These are phyloP conservation scores for Schizothecium vesticola DNA, from an alignment of 495 filamentous ascomycete genomes.

Conservation along the genomic window DNA sequence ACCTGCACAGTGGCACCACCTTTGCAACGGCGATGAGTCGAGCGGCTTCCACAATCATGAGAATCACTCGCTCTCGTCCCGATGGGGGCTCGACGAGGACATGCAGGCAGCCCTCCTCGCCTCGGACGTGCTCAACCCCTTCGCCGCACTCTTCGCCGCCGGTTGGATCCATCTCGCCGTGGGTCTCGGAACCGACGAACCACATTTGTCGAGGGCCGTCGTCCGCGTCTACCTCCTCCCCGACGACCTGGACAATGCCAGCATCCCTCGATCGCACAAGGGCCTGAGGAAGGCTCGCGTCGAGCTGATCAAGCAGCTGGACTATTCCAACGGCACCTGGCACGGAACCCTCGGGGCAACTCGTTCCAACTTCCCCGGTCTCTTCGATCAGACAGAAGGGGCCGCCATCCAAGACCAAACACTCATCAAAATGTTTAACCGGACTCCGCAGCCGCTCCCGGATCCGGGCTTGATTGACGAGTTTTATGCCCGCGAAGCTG, in stretches of 20 bases:
- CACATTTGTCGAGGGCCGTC: slow-evolving; percentile 19
- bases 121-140: slow-evolving; percentile 21
- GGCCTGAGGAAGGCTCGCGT: slow-evolving; percentile 42
- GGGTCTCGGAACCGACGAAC: slow-evolving; percentile 9
- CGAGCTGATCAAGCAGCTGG: slow-evolving; percentile 49
- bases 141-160: slow-evolving; percentile 23
- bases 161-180: slow-evolving; percentile 44
- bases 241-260: slow-evolving; percentile 54
- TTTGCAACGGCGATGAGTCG: neutral
- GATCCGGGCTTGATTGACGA: slow-evolving; percentile 47
- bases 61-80: neutral
- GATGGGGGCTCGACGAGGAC: neutral
- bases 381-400: neutral
- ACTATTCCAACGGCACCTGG: slow-evolving; percentile 55
- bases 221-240: slow-evolving; percentile 63
- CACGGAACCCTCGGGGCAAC: slow-evolving; percentile 29
- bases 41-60: neutral
- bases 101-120: slow-evolving; percentile 22
- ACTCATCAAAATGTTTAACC: slow-evolving; percentile 84
- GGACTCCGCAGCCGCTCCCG: slow-evolving; percentile 65
- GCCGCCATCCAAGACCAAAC: slow-evolving; percentile 39
- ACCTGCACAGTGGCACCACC: neutral
- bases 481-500: slow-evolving; percentile 51
- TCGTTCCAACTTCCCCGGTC: neutral
- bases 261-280: slow-evolving; percentile 39